phyloP scores from a whole-genome alignment of 805 yeast species.

The Lipomyces japonicus region DNA sequence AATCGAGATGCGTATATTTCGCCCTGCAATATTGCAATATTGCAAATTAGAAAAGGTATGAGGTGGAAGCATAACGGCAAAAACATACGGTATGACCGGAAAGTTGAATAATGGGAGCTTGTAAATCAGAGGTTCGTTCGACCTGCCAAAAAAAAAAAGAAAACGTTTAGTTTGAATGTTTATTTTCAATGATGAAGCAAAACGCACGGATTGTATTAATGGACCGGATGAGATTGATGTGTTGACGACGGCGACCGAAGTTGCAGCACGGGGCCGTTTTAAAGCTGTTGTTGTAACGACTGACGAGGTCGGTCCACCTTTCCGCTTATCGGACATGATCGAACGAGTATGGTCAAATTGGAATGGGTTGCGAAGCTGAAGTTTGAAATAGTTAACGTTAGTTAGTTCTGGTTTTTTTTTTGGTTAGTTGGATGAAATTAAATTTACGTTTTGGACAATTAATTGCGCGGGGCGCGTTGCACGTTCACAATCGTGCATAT shows the following conservation, averaged over 20 bases:
- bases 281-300: background rate
- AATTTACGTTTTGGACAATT: too few species aligned
- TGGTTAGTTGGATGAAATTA: too few species aligned
- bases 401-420: too few species aligned
- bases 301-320: constrained; percentile 7
- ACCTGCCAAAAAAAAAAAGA: too few species aligned
- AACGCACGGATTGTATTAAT: constrained; percentile 16
- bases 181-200: background rate
- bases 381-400: too few species aligned
- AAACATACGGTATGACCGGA: constrained; percentile 28
- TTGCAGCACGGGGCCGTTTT: constrained; percentile 8
- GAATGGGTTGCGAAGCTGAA: too few species aligned
- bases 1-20: constrained; percentile 53
- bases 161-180: background rate
- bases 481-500: too few species aligned
- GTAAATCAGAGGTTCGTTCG: constrained; percentile 23
- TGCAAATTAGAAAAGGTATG: background rate
- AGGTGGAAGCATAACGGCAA: background rate
- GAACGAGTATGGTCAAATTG: too few species aligned
- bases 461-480: too few species aligned
- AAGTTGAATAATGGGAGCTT: constrained; percentile 29
- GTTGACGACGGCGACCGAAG: constrained; percentile 27
- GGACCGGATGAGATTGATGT: constrained; percentile 21
- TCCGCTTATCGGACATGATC: constrained; percentile 26
- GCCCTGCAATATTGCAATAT: constrained; percentile 34